Base-by-base conservation (phyloP, 164 flowering plant species). In the Magnolia changhungtana region DNA sequence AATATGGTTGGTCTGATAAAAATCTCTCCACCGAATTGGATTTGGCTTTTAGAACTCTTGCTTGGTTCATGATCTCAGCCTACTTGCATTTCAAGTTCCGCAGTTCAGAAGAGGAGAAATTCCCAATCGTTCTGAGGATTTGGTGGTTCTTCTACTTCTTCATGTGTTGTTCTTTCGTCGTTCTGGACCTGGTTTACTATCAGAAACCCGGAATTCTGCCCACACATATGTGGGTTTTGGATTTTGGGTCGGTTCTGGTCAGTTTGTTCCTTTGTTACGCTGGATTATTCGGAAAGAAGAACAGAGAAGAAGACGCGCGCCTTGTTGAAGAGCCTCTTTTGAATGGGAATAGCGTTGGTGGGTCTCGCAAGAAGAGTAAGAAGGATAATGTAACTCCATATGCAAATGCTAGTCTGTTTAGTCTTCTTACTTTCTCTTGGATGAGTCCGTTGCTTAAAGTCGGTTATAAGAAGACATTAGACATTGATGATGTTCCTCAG, bases 401-500 rank as follows among this genome's bases (percentile, higher is more conserved):
- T 79, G 78, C 83, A 1, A 82, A 52, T 66, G 87, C 88, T 21
- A 70, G 82, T 50, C 8, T 84, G 45, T 61, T 86, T 50, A 82
- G 89, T 71, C 9, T 78, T 31, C 71, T 87, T 19, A 81, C 87
- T 10, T 87, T 88, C 79, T 80, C 86, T 37, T 88, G 91, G 89
- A 67, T 88, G 79, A 72, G 80, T 49, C 79, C 85, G 63, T 67
- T 89, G 73, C 71, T 87, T 71, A 69, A 84, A 1, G 69, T 74
- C 1, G 89, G 89, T 3, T 69, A 79, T 9, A 81, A 74, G 74
- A 89, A 86, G 73, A 69, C 79, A 8, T 37, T 89, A 55, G 85
- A 85, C 76, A 83, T 84, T 69, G 87, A 83, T 45, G 91, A 87
- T 78, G 81, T 88, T 74, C 91, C 91, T 55, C 79, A 79, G 70